A percentile compares a stretch with the other conserved stretches of the same genome.
Conservation (phyloP, 2,329 filamentous ascomycete species). For the Neurospora sp. region DNA sequence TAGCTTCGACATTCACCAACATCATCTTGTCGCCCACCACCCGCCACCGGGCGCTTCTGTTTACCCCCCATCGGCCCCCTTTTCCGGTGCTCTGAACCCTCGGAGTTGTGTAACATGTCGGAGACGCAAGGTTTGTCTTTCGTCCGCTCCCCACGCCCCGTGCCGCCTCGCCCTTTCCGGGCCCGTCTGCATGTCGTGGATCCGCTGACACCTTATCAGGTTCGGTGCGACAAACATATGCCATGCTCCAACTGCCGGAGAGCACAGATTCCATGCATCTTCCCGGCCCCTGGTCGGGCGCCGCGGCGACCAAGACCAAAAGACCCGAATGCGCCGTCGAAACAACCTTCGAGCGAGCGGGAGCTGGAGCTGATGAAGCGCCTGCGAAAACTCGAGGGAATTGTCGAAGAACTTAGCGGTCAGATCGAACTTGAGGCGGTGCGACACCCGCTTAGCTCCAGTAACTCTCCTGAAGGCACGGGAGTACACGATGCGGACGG, state of each 20-base stretch:
- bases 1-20: constrained; percentile 18
- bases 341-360: constrained; percentile 49
- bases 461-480: constrained; percentile 27
- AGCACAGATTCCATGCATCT: constrained; percentile 61
- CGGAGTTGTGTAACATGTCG: constrained; percentile 41
- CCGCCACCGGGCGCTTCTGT: constrained; percentile 19
- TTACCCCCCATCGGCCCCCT: constrained; percentile 16
- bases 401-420: constrained; percentile 59
- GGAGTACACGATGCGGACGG: constrained; percentile 15
- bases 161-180: background rate
- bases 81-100: constrained; percentile 31
- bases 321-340: constrained; percentile 51
- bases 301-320: constrained; percentile 57
- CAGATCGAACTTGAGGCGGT: constrained; percentile 47
- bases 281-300: constrained; percentile 63
- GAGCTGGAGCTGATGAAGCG: constrained; percentile 63
- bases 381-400: constrained; percentile 62
- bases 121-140: constrained; percentile 15
- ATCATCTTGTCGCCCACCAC: constrained; percentile 17
- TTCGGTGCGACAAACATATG: constrained; percentile 70
- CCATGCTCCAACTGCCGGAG: constrained; percentile 67
- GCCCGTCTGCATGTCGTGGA: background rate
- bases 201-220: constrained; percentile 33
- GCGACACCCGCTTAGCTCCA: constrained; percentile 25
- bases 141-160: background rate